Evolutionary conservation across 2,329 filamentous ascomycete genomes (phyloP).

Genomic region (Fusarium phyllophilum): DNA sequence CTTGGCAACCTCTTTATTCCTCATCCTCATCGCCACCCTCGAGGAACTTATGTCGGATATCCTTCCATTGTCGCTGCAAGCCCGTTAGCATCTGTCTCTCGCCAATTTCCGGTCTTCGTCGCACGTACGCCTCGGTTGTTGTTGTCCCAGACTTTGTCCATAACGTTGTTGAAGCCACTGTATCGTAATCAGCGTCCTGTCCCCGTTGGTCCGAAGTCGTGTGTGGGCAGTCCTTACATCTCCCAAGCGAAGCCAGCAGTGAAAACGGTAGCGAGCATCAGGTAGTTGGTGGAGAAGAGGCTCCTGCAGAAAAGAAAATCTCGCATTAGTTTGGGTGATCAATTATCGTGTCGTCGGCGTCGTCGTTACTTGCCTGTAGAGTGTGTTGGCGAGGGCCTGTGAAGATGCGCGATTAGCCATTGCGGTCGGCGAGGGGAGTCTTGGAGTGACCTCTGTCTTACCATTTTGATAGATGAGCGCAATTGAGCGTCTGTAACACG

Average conservation of each 20-base stretch:
- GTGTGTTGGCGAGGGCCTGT: slow-evolving; percentile 51
- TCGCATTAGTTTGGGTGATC: slow-evolving; percentile 41
- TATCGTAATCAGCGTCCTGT: slow-evolving; percentile 47
- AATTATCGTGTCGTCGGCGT: slow-evolving; percentile 29
- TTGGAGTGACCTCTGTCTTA: slow-evolving; percentile 37
- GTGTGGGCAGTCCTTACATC: slow-evolving; percentile 71
- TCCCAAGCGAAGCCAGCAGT: slow-evolving; percentile 89
- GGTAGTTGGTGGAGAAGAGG: slow-evolving; percentile 85
- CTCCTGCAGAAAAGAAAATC: slow-evolving; percentile 62
- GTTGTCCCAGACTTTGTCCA: slow-evolving; percentile 90
- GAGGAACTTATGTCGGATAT: slow-evolving; percentile 92
- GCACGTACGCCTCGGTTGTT: slow-evolving; percentile 89
- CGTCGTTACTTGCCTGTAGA: slow-evolving; percentile 54
- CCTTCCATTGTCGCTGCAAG: slow-evolving; percentile 96
- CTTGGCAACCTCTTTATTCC: slow-evolving; percentile 31
- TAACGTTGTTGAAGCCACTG: slow-evolving; percentile 83
- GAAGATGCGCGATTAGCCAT: slow-evolving; percentile 50
- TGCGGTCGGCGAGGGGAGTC: slow-evolving; percentile 1
- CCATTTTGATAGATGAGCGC: slow-evolving; percentile 51
- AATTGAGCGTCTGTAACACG: slow-evolving; percentile 45
- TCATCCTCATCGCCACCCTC: slow-evolving; percentile 67
- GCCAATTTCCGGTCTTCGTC: background rate
- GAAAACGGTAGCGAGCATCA: slow-evolving; percentile 90
- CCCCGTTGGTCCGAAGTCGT: slow-evolving; percentile 29
- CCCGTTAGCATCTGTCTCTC: slow-evolving; percentile 41